Base-by-base conservation (phyloP, 1,284 basidiomycete genomes). In the Apiotrichum sp. region DNA sequence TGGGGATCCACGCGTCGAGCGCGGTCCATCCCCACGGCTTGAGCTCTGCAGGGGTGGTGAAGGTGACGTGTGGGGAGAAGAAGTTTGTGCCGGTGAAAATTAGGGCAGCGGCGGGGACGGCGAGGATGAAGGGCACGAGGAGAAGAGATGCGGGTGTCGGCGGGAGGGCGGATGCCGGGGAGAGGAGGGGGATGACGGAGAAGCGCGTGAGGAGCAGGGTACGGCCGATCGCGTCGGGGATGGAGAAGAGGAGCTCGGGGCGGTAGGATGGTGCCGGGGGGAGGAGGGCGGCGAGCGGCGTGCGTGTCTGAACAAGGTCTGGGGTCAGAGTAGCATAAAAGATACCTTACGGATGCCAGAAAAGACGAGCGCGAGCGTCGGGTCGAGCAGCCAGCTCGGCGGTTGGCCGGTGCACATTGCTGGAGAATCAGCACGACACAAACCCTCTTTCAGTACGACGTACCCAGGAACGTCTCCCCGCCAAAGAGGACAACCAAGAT, bases 401-500 rank as follows among this genome's bases (percentile, higher is more conserved):
- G 72, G 66, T 0, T 63, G 53, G 8, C 71, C 68, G 1, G 71
- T 71, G 45, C 67, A 70, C 46, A 70, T 51, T n/a, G 65, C 71
- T 69, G 47, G 38, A 13, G 8, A 38, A 22, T 40, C 5, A 40
- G 29, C 14, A 33, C 31, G 13, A 29, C 3, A 11, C n/a, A 3
- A 6, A n/a, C 29, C 49, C 34, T 33, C 29, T 6, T 10, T 16
- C 36, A 4, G 8, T 8, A 6, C 10, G 7, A 62, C 73, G 64
- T 49, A 75, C 74, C 59, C 0, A 77, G 63, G 44, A 76, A 75
- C 1, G 74, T 76, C 58, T 77, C 75, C 22, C 72, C 73, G 14
- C 75, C 75, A 59, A 74, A 77, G 2, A 77, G 60, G 33, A 77
- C 62, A 0, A 75, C 55, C 59, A 71, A 41, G n/a, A 77, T 62